Conservation (phyloP, 306 rosid species). For the Luffa aegyptiaca region DNA sequence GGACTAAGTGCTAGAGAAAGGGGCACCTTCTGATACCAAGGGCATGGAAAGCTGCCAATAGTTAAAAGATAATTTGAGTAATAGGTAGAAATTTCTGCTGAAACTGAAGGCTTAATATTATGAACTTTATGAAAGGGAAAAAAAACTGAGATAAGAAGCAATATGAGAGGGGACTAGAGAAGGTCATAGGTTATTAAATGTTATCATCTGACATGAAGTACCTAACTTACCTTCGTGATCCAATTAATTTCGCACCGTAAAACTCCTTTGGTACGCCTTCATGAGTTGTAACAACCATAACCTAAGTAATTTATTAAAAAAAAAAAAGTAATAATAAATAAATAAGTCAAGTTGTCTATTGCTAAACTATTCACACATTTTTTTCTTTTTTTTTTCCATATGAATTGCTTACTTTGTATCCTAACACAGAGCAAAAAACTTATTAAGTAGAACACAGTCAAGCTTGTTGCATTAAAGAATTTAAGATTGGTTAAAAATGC, state of each 20-base stretch:
- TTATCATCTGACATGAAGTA: neutral
- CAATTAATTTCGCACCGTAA: slow-evolving; percentile 82
- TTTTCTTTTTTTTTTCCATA: neutral
- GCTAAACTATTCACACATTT: neutral
- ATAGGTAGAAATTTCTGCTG: neutral
- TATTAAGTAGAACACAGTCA: neutral
- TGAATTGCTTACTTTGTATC: neutral
- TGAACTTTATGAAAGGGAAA: neutral
- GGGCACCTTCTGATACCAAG: slow-evolving; percentile 93
- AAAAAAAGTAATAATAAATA: neutral
- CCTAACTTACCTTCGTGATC: slow-evolving; percentile 66
- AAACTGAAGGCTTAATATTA: neutral
- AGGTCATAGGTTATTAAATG: neutral
- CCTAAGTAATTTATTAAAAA: slow-evolving; percentile 33
- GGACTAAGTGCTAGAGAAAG: slow-evolving; percentile 99
- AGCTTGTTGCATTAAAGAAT: neutral
- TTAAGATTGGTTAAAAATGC: neutral
- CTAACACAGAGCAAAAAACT: neutral
- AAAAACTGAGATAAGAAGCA: neutral
- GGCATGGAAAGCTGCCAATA: slow-evolving; percentile 72
- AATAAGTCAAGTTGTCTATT: slow-evolving; percentile 10
- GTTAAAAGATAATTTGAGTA: slow-evolving; percentile 4
- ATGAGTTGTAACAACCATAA: slow-evolving; percentile 94
- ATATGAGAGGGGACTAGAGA: neutral
- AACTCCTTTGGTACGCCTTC: slow-evolving; percentile 93